These are phyloP conservation scores for Chaetomiaceae sp. DNA, from an alignment of 2,329 filamentous ascomycete genomes.

Conservation along the genomic window DNA sequence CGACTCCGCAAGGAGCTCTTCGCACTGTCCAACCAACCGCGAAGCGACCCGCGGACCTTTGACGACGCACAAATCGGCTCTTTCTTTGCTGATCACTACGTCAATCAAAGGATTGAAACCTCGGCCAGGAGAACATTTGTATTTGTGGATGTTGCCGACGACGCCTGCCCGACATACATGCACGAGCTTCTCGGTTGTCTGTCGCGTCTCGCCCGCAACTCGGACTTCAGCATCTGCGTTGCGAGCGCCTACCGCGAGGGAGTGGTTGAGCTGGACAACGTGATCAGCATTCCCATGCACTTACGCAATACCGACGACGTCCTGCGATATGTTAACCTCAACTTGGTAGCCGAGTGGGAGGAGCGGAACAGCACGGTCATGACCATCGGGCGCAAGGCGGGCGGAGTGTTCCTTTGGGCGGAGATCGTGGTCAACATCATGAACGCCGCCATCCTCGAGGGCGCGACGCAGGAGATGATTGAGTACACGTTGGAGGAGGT, in stretches of 20 bases:
- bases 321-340: slow-evolving; percentile 27
- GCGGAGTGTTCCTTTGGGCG: slow-evolving; percentile 31
- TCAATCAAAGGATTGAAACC: slow-evolving; percentile 24
- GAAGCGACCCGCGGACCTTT: slow-evolving; percentile 10
- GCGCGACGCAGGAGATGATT: slow-evolving; percentile 30
- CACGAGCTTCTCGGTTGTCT: slow-evolving; percentile 26
- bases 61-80: slow-evolving; percentile 27
- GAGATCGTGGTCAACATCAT: slow-evolving; percentile 33
- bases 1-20: slow-evolving; percentile 26
- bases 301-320: slow-evolving; percentile 30
- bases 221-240: slow-evolving; percentile 30
- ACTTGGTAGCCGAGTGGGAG: slow-evolving; percentile 30
- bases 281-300: slow-evolving; percentile 27
- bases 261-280: slow-evolving; percentile 21
- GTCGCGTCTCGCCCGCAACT: slow-evolving; percentile 27
- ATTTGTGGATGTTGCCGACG: slow-evolving; percentile 29
- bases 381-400: slow-evolving; percentile 25
- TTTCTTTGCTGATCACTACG: slow-evolving; percentile 30
- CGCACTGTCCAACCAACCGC: slow-evolving; percentile 15
- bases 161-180: slow-evolving; percentile 23
- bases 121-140: slow-evolving; percentile 27
- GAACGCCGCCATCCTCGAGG: slow-evolving; percentile 32
- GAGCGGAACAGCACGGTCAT: slow-evolving; percentile 26
- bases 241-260: slow-evolving; percentile 24
- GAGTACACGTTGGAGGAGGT: slow-evolving; percentile 30